Percentiles rank a stretch among this genome's conserved stretches.
Evolutionary conservation across 139 green algal species (phyloP).

Genomic region (Chlamydomonas incerta): DNA sequence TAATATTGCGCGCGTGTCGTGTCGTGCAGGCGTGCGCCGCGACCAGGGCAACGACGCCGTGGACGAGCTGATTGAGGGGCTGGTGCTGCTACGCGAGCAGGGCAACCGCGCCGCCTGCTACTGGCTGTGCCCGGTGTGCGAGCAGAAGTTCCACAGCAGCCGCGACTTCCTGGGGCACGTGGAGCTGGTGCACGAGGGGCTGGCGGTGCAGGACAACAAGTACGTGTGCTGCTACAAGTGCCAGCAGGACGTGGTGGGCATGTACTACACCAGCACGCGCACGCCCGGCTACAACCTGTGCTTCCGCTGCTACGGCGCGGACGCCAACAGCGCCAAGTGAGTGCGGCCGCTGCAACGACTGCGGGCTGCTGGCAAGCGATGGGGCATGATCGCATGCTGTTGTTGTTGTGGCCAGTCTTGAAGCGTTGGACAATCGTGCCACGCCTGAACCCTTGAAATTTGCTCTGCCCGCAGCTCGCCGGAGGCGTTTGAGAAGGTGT

Average conservation of each 20-base stretch:
- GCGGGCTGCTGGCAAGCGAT: too few species aligned
- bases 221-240: constrained; percentile 70
- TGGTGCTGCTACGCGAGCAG: constrained; percentile 71
- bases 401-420: too few species aligned
- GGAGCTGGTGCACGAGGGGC: constrained; percentile 69
- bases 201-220: constrained; percentile 58
- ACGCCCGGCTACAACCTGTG: constrained; percentile 56
- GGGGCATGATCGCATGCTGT: too few species aligned
- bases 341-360: background rate
- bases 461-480: constrained; percentile 1
- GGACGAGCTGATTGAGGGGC: constrained; percentile 70
- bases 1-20: too few species aligned
- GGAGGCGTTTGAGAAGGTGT: constrained; percentile 54
- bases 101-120: constrained; percentile 61
- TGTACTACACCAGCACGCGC: constrained; percentile 55
- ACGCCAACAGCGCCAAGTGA: constrained; percentile 38
- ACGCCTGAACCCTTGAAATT: too few species aligned
- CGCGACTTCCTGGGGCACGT: constrained; percentile 67
- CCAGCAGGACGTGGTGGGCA: constrained; percentile 64
- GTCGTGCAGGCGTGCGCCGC: constrained; percentile 53
- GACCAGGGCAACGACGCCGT: constrained; percentile 64
- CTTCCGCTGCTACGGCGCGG: constrained; percentile 57
- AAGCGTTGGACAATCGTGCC: too few species aligned
- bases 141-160: constrained; percentile 61
- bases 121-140: constrained; percentile 73